Evolutionary conservation across 169 alveolate species (phyloP).

Genomic region (Babesia bovis): DNA sequence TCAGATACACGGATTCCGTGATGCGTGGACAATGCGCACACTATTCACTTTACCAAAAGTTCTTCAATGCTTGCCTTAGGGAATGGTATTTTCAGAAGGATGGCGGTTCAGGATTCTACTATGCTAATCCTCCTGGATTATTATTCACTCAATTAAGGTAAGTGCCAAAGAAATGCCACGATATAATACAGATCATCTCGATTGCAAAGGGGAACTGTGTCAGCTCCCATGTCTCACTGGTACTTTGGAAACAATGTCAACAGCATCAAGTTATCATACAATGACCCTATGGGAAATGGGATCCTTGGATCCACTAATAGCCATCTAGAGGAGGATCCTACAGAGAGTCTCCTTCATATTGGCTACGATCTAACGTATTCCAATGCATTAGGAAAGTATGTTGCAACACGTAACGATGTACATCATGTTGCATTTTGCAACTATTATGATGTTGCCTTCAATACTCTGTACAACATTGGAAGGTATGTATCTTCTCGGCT

Average conservation of each 20-base stretch:
- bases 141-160: constrained; percentile 63
- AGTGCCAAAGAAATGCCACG: neutral
- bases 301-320: constrained; percentile 2
- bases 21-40: constrained; percentile 43
- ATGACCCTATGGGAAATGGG: neutral
- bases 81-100: constrained; percentile 61
- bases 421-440: constrained; percentile 57
- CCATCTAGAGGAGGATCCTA: neutral
- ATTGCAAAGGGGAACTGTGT: constrained; percentile 4
- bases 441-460: constrained; percentile 57
- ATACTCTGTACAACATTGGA: constrained; percentile 49
- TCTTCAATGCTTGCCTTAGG: constrained; percentile 58
- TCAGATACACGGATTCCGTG: too few relatives aligned
- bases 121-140: constrained; percentile 64
- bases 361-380: constrained; percentile 56
- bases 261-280: neutral
- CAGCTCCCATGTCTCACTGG: constrained; percentile 48
- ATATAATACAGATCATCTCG: neutral
- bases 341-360: constrained; percentile 39
- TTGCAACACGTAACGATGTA: neutral
- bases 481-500: too few relatives aligned
- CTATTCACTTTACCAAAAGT: constrained; percentile 56
- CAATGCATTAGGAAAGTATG: neutral
- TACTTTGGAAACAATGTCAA: constrained; percentile 15
- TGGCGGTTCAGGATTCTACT: constrained; percentile 57